Evolutionary conservation across 176 grass and related monocot genomes (phyloP).

Genomic region (Eragrostis nindensis): DNA sequence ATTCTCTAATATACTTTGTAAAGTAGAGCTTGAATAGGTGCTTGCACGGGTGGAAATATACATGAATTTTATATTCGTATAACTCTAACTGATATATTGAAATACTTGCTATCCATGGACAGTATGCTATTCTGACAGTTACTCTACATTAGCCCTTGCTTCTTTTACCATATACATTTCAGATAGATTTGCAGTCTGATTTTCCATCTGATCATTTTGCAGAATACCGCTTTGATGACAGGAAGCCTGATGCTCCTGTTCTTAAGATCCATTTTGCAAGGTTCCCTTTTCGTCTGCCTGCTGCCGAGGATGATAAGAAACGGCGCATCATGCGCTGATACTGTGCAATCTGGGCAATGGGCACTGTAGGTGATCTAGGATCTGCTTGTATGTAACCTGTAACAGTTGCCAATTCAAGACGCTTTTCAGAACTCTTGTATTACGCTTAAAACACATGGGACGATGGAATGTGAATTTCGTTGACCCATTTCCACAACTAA

Average conservation of each 20-base stretch:
- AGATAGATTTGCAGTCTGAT: conserved; percentile 11
- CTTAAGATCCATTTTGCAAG: conserved; percentile 73
- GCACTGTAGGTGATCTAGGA: not conserved
- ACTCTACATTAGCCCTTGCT: not conserved
- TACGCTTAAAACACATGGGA: not conserved
- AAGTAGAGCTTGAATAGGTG: not conserved
- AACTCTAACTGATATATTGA: not conserved
- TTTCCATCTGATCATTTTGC: conserved; percentile 35
- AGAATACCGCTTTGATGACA: conserved; percentile 78
- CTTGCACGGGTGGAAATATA: not conserved
- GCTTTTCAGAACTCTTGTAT: not conserved
- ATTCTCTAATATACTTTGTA: not conserved
- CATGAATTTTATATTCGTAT: not conserved
- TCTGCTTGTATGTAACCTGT: conserved; percentile 32
- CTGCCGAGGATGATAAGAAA: conserved; percentile 8
- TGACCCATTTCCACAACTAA: not conserved
- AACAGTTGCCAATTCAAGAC: conserved; percentile 1
- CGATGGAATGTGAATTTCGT: not conserved
- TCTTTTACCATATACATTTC: not conserved
- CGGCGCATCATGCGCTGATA: conserved; percentile 4
- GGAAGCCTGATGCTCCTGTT: conserved; percentile 45
- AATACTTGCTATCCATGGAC: not conserved
- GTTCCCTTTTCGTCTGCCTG: conserved; percentile 66
- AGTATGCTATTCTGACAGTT: not conserved
- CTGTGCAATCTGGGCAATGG: not conserved